Evolutionary conservation across 2,329 filamentous ascomycete genomes (phyloP).

Genomic region (Talaromyces sp.): DNA sequence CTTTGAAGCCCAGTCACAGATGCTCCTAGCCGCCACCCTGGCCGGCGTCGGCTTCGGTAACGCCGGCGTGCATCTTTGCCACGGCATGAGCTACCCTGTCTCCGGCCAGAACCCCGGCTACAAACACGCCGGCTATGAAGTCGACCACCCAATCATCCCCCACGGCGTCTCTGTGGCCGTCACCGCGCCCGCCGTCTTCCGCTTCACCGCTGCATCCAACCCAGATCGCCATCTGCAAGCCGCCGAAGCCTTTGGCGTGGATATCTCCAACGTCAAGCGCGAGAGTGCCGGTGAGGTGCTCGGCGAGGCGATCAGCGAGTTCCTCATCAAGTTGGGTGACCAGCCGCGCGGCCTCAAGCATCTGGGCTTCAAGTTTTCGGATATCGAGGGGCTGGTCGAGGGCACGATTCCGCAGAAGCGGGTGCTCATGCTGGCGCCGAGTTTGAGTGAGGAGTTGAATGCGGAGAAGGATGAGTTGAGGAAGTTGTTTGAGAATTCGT

Average conservation of each 20-base stretch:
- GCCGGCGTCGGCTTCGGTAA: constrained; percentile 97
- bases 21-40: constrained; percentile 90
- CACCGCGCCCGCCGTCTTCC: constrained; percentile 87
- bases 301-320: constrained; percentile 73
- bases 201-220: constrained; percentile 85
- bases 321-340: constrained; percentile 77
- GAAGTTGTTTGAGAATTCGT: constrained; percentile 60
- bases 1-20: constrained; percentile 85
- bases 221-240: constrained; percentile 86
- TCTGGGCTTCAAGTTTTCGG: constrained; percentile 69
- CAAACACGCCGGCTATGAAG: constrained; percentile 78
- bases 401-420: constrained; percentile 89
- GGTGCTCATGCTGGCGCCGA: constrained; percentile 88
- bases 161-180: constrained; percentile 95
- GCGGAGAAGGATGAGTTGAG: constrained; percentile 68
- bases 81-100: constrained; percentile 96
- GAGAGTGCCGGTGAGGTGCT: constrained; percentile 88
- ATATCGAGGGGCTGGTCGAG: constrained; percentile 82
- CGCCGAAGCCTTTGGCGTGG: constrained; percentile 85
- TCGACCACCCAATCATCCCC: constrained; percentile 75
- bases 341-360: constrained; percentile 82
- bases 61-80: constrained; percentile 85
- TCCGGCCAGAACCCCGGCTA: constrained; percentile 92
- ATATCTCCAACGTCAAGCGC: constrained; percentile 78
- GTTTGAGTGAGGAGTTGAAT: constrained; percentile 63